Evolutionary conservation across 345 rosid species (phyloP).

Genomic region (Eucalyptus leucophloia): DNA sequence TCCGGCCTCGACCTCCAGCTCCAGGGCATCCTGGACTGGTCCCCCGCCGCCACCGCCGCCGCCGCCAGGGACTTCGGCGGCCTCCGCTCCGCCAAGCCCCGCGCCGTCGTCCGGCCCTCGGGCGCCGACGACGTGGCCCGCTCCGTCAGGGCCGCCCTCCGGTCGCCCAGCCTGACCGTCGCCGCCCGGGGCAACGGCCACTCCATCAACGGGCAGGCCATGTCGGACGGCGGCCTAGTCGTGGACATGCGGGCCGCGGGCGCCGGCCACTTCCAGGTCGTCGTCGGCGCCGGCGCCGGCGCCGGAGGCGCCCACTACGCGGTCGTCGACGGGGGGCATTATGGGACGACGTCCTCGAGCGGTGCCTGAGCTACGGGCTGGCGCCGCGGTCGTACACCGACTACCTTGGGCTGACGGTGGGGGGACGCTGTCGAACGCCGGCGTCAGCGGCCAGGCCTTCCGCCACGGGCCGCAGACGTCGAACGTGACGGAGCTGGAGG

Average conservation of each 20-base stretch:
- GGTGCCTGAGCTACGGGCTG: slow-evolving; percentile 43
- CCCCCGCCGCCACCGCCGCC: slow-evolving; percentile 1
- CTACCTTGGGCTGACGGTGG: slow-evolving; percentile 74
- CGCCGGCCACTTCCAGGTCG: slow-evolving; percentile 21
- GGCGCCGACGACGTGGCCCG: slow-evolving; percentile 59
- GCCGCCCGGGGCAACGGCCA: slow-evolving; percentile 98
- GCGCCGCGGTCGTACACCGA: slow-evolving; percentile 97
- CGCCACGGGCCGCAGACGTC: slow-evolving; percentile 82
- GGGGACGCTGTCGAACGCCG: slow-evolving; percentile 97
- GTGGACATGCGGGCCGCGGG: slow-evolving; percentile 67
- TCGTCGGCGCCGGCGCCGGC: neutral
- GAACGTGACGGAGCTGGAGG: slow-evolving; percentile 85
- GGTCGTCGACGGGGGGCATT: slow-evolving; percentile 83
- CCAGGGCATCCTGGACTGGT: slow-evolving; percentile 11
- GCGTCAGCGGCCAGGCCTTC: slow-evolving; percentile 92
- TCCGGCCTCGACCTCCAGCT: slow-evolving; percentile 47
- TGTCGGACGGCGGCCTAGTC: slow-evolving; percentile 74
- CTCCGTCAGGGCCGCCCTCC: slow-evolving; percentile 33
- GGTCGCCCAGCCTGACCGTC: slow-evolving; percentile 54
- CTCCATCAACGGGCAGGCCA: slow-evolving; percentile 95
- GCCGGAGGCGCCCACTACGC: slow-evolving; percentile 8
- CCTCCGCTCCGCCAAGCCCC: slow-evolving; percentile 36
- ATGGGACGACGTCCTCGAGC: slow-evolving; percentile 77
- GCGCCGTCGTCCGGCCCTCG: slow-evolving; percentile 48
- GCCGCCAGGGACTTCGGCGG: slow-evolving; percentile 87